Evolutionary conservation across 1,284 basidiomycete species (phyloP).

Genomic region (Irpex sp.): DNA sequence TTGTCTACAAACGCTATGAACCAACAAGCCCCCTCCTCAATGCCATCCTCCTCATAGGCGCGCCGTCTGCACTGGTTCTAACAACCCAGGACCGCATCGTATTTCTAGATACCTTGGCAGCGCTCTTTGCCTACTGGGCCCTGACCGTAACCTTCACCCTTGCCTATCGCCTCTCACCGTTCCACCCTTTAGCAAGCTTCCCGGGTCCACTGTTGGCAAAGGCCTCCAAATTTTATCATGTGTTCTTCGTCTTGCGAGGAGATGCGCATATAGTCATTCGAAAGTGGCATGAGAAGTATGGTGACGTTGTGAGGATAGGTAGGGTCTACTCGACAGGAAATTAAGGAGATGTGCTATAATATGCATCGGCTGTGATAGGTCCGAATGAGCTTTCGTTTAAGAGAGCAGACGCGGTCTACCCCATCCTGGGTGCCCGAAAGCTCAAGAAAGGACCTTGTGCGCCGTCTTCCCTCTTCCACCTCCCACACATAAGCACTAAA

Average conservation of each 20-base stretch:
- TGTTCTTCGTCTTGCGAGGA: slow-evolving; percentile 4
- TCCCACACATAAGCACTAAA: too few species aligned
- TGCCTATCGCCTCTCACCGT: background rate
- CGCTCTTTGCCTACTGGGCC: background rate
- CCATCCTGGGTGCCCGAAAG: slow-evolving; percentile 9
- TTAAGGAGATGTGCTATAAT: background rate
- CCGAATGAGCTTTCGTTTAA: slow-evolving; percentile 18
- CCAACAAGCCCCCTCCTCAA: background rate
- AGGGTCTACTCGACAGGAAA: background rate
- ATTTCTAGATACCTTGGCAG: background rate
- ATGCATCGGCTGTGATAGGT: background rate
- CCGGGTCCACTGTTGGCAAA: slow-evolving; percentile 6
- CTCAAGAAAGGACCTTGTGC: slow-evolving; percentile 13
- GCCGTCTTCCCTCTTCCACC: too few species aligned
- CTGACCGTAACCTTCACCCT: background rate
- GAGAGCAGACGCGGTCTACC: slow-evolving; percentile 8
- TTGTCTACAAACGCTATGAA: slow-evolving; percentile 4
- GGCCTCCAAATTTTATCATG: slow-evolving; percentile 13
- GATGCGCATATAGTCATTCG: slow-evolving; percentile 8
- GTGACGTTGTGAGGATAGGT: slow-evolving; percentile 6
- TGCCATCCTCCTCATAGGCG: background rate
- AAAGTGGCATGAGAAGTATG: slow-evolving; percentile 13
- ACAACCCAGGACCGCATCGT: too few species aligned
- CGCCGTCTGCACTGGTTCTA: background rate
- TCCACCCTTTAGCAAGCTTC: background rate